These are phyloP conservation scores for Kodamaea kaohsiungensis DNA, from an alignment of 805 yeast genomes.

Conservation along the genomic window DNA sequence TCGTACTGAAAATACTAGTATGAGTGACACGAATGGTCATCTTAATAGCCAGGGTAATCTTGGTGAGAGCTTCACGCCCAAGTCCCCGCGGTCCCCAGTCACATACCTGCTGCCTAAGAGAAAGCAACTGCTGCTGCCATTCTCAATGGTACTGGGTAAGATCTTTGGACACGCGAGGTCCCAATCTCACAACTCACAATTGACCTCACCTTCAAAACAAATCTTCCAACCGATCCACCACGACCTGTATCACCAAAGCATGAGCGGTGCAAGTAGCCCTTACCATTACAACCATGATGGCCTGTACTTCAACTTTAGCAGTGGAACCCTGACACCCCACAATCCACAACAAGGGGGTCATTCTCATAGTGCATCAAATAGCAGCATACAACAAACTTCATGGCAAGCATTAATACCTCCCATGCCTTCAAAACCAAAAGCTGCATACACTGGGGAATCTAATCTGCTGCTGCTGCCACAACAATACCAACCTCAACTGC, in stretches of 20 bases:
- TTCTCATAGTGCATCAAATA: background rate
- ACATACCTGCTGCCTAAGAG: slow-evolving; percentile 6
- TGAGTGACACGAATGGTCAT: slow-evolving; percentile 1
- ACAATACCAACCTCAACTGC: background rate
- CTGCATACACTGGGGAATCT: slow-evolving; percentile 9
- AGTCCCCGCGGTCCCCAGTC: slow-evolving; percentile 2
- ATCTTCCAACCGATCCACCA: slow-evolving; percentile 17
- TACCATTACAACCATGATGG: slow-evolving; percentile 4
- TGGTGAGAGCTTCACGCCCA: background rate
- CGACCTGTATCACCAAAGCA: slow-evolving; percentile 9
- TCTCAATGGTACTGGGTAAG: slow-evolving; percentile 3
- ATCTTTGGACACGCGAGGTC: slow-evolving; percentile 13
- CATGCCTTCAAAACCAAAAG: slow-evolving; percentile 23
- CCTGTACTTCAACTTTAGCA: slow-evolving; percentile 2
- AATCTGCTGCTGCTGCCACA: slow-evolving; percentile 3
- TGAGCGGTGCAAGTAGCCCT: slow-evolving; percentile 3
- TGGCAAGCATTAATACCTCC: slow-evolving; percentile 41
- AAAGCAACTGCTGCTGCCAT: slow-evolving; percentile 6
- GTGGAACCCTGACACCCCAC: background rate
- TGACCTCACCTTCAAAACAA: slow-evolving; percentile 12
- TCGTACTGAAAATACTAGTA: background rate
- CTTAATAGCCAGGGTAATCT: background rate
- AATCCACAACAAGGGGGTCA: slow-evolving; percentile 13
- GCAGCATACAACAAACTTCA: background rate
- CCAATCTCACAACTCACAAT: slow-evolving; percentile 16